Evolutionary conservation across 1,139 yeast genomes (phyloP).

Genomic region (Kodamaea plutei): DNA sequence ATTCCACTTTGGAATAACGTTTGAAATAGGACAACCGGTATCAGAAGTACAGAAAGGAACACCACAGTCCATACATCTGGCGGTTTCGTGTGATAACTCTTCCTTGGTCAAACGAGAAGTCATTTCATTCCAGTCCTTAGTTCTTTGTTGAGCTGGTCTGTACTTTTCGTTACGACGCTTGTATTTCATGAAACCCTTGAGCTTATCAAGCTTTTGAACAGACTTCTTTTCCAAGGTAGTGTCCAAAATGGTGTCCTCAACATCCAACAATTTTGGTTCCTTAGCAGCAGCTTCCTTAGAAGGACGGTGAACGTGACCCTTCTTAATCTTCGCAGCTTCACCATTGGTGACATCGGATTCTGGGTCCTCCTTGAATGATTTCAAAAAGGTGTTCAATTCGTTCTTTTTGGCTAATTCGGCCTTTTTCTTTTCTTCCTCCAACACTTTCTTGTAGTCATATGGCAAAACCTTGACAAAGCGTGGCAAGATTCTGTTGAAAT

Average conservation of each 20-base stretch:
- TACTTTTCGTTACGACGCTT: conserved; percentile 84
- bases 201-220: conserved; percentile 67
- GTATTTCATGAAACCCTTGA: conserved; percentile 91
- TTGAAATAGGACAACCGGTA: conserved; percentile 96
- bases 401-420: conserved; percentile 65
- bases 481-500: conserved; percentile 84
- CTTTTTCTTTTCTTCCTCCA: conserved; percentile 72
- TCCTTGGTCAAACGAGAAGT: conserved; percentile 77
- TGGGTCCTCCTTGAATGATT: conserved; percentile 71
- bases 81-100: conserved; percentile 86
- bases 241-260: conserved; percentile 85
- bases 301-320: conserved; percentile 40
- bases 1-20: conserved; percentile 97
- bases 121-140: conserved; percentile 91
- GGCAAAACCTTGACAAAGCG: conserved; percentile 94
- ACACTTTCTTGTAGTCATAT: conserved; percentile 81
- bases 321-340: conserved; percentile 56
- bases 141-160: conserved; percentile 71
- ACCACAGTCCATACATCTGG: conserved; percentile 99
- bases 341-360: conserved; percentile 88
- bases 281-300: conserved; percentile 26
- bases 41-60: conserved; percentile 98
- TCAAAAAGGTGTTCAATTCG: conserved; percentile 54
- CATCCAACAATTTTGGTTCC: conserved; percentile 85
- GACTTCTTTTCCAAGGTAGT: conserved; percentile 60